These are phyloP conservation scores for Aaosphaeria pasadenensis DNA, from an alignment of 2,329 filamentous ascomycete species.

Conservation along the genomic window DNA sequence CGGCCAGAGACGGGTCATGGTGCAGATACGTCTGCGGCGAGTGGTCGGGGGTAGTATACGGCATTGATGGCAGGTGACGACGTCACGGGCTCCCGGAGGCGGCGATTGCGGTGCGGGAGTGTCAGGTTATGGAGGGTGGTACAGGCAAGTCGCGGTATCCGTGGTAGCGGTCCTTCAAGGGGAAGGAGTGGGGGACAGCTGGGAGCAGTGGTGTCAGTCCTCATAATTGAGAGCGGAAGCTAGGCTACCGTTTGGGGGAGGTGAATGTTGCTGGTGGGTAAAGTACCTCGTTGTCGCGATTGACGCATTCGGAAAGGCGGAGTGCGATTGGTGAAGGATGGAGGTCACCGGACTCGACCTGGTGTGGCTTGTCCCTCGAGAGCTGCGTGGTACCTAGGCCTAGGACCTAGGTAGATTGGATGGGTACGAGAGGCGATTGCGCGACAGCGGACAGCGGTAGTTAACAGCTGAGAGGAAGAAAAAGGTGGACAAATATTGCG, in stretches of 20 bases:
- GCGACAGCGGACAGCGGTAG: neutral
- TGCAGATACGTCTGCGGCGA: constrained; percentile 29
- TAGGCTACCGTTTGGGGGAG: constrained; percentile 6
- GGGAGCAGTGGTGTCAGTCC: constrained; percentile 9
- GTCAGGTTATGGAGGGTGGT: constrained; percentile 4
- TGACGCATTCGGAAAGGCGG: constrained; percentile 28
- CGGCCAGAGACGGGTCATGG: constrained; percentile 25
- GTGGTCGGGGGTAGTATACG: neutral
- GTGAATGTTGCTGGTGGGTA: neutral
- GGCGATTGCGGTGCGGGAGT: constrained; percentile 7
- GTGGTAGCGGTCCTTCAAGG: constrained; percentile 4
- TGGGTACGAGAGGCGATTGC: constrained; percentile 1
- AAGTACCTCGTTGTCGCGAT: constrained; percentile 22
- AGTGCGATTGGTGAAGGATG: constrained; percentile 13
- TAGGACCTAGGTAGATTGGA: no score
- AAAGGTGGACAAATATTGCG: no score
- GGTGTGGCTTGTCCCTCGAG: no score
- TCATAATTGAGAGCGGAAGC: constrained; percentile 2
- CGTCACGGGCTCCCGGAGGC: constrained; percentile 12
- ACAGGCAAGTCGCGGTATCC: constrained; percentile 1
- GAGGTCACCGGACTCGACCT: constrained; percentile 8
- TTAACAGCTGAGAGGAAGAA: no score
- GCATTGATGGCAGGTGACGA: constrained; percentile 10
- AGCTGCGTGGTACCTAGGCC: no score
- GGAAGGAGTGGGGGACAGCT: constrained; percentile 9